Conservation (phyloP, 306 rosid genomes). For the Sphenostylis stenocarpa region DNA sequence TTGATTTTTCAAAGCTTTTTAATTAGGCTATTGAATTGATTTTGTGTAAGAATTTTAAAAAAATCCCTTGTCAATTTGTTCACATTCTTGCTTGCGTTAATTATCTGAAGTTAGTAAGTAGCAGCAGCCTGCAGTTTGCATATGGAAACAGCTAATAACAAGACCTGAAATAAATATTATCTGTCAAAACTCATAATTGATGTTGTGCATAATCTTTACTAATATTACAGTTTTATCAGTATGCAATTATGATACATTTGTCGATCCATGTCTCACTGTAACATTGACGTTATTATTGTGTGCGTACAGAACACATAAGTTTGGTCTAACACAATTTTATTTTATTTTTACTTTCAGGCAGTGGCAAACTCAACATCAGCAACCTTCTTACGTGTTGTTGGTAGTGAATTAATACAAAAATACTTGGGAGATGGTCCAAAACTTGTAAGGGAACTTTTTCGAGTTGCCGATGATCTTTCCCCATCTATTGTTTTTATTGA, state of each 20-base stretch:
- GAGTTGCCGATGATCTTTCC: constrained; percentile 98
- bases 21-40: neutral
- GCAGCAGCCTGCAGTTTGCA: neutral
- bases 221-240: neutral
- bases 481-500: constrained; percentile 98
- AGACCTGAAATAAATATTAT: neutral
- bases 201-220: neutral
- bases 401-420: constrained; percentile 95
- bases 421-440: constrained; percentile 99
- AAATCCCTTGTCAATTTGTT: neutral
- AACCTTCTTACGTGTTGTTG: constrained; percentile 97
- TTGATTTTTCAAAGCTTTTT: neutral
- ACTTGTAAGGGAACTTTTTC: constrained; percentile 94
- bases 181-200: neutral
- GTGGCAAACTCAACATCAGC: constrained; percentile 99
- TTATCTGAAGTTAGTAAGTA: neutral
- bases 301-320: neutral
- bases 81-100: neutral
- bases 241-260: neutral
- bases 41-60: neutral
- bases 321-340: constrained; percentile 14
- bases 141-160: neutral
- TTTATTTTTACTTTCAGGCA: constrained; percentile 68
- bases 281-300: neutral
- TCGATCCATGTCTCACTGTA: neutral